Conservation (phyloP, 495 filamentous ascomycete species). For the Jackrogersella minutella region DNA sequence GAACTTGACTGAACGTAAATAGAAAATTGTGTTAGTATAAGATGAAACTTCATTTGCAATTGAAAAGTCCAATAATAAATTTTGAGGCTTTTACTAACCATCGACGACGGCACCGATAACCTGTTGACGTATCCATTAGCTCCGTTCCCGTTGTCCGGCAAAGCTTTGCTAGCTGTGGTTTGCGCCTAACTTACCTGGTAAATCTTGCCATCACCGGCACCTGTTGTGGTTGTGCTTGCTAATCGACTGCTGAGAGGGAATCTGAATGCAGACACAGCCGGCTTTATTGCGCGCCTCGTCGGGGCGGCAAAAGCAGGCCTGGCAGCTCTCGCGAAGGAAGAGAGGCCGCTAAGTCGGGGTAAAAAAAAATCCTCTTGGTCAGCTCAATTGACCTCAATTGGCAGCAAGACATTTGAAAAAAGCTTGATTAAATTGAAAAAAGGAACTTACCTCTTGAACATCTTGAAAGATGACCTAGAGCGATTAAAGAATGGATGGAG, state of each 20-base stretch:
- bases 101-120: conserved; percentile 78
- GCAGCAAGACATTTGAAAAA: conserved; percentile 24
- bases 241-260: conserved; percentile 67
- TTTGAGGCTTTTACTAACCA: conserved; percentile 60
- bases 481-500: conserved; percentile 53
- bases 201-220: conserved; percentile 77
- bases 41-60: neutral
- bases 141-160: conserved; percentile 54
- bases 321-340: conserved; percentile 79
- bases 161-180: conserved; percentile 62
- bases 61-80: neutral
- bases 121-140: conserved; percentile 63
- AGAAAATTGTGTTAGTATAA: conserved; percentile 20
- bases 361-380: conserved; percentile 45
- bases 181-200: conserved; percentile 69
- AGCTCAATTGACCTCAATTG: conserved; percentile 60
- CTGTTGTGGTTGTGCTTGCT: conserved; percentile 72
- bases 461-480: conserved; percentile 69
- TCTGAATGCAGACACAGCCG: conserved; percentile 69
- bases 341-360: conserved; percentile 70
- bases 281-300: conserved; percentile 73
- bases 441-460: conserved; percentile 91
- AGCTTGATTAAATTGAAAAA: conserved; percentile 6
- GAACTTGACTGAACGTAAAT: conserved; percentile 79
- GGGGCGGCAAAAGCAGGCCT: conserved; percentile 73